phyloP scores from a whole-genome alignment of 768 basidiomycete species.

The Mycena belliarum region DNA sequence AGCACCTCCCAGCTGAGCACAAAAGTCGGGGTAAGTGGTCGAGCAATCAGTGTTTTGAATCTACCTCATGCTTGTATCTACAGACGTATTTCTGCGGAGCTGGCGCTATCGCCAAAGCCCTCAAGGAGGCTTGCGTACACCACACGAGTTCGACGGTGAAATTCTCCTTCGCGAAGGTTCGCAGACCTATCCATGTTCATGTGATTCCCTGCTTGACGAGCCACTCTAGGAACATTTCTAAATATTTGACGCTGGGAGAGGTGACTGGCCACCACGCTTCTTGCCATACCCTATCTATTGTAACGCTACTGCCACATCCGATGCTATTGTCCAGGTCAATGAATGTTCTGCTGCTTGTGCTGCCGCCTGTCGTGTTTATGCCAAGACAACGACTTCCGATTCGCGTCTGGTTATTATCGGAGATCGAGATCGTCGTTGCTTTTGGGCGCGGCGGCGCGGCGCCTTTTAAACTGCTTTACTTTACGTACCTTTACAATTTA shows the following conservation, averaged over 20 bases:
- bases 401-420: no score
- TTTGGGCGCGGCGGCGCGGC: no score
- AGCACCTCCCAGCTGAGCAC: conserved; percentile 78
- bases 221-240: conserved; percentile 31
- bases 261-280: background rate
- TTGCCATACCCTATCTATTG: conserved; percentile 19
- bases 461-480: no score
- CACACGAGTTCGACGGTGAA: conserved; percentile 57
- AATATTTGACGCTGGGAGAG: background rate
- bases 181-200: conserved; percentile 2
- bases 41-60: background rate
- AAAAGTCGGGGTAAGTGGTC: conserved; percentile 70
- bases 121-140: conserved; percentile 69
- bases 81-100: conserved; percentile 93
- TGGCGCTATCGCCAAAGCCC: conserved; percentile 66
- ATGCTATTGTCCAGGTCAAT: background rate
- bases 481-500: conserved; percentile 17
- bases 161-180: conserved; percentile 82
- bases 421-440: no score
- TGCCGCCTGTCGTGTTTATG: background rate
- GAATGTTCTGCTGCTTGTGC: background rate
- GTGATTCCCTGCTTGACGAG: background rate
- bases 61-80: conserved; percentile 5
- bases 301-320: conserved; percentile 7
- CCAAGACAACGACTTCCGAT: no score